Conservation (phyloP, 257 asterid genomes). For the Galeopsis tetrahit region DNA sequence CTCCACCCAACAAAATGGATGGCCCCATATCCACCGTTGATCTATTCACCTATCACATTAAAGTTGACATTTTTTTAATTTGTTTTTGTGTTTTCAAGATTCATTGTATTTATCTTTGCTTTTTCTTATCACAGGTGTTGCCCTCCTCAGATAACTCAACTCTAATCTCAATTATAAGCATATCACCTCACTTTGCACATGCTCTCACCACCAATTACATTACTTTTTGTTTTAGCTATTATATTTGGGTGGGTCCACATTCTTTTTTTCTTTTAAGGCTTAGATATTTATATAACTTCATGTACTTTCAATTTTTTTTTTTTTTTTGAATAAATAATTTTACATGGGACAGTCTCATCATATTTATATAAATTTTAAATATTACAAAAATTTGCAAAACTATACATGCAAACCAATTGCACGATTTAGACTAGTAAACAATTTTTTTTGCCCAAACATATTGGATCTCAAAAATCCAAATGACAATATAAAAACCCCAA, state of each 20-base stretch:
- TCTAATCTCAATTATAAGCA: background rate
- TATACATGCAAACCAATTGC: no score
- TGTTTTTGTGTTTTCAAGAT: background rate
- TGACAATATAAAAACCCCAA: no score
- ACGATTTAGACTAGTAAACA: no score
- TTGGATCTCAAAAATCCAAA: no score
- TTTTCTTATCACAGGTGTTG: constrained; percentile 22
- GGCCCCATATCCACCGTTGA: constrained; percentile 33
- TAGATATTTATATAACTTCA: background rate
- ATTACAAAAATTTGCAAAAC: no score
- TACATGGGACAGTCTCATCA: no score
- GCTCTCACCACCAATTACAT: background rate
- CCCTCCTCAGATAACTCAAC: background rate
- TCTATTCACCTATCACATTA: constrained; percentile 15
- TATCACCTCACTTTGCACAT: background rate
- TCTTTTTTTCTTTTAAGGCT: background rate
- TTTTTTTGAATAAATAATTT: no score
- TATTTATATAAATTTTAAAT: no score
- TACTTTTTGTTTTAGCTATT: background rate
- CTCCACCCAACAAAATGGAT: constrained; percentile 31
- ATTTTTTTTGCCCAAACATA: no score
- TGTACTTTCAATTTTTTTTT: no score
- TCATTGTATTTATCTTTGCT: constrained; percentile 28
- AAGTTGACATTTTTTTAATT: constrained; percentile 30
- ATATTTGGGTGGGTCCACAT: background rate